Base-by-base conservation (phyloP, 225 moss, liverwort and hornwort species). In the Pseudoscleropodium purum region DNA sequence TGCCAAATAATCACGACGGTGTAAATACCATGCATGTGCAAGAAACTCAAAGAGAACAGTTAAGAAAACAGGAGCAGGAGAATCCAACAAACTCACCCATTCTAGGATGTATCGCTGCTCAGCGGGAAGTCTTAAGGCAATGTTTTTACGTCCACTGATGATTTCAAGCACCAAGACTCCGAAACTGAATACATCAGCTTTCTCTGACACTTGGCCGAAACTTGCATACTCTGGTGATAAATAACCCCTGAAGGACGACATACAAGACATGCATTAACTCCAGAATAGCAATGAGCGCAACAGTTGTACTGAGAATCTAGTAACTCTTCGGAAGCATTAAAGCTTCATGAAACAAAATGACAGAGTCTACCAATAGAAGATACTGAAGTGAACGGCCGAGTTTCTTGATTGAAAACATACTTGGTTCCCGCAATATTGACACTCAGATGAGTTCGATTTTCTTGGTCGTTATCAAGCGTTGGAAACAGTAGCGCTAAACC, bases 151-250 rank as follows among this genome's bases (percentile, higher is more conserved):
- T 85, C 93, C 94, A 75, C 93, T 92, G 34, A 94, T 82, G 51
- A 94, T 92, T 85, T 94, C 94, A 63, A 94, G 90, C 21, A 94
- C 77, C 73, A 94, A 79, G 56, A 94, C 88, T 75, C 94, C 94
- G 84, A 93, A 94, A 89, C 94, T 94, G 84, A 91, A 94, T 60
- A 93, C 94, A 87, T 94, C 94, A 84, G 83, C 88, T 92, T 93
- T 92, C 87, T 89, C 93, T 30, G 93, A 93, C 62, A 92, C 92
- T 90, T 93, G 92, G 39, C 94, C 94, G 30, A 75, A 84, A 86
- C 82, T 93, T 81, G 93, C 92, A 90, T 94, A 94, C 80, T 94
- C 93, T 41, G 94, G 94, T 88, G 94, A 87, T 31, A 94, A 43
- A 60, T 94, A 94, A 33, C 94, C 94, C 89, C 94, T 94, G 81